Conservation (phyloP, 208 protist species). For the Leishmania tropica region DNA sequence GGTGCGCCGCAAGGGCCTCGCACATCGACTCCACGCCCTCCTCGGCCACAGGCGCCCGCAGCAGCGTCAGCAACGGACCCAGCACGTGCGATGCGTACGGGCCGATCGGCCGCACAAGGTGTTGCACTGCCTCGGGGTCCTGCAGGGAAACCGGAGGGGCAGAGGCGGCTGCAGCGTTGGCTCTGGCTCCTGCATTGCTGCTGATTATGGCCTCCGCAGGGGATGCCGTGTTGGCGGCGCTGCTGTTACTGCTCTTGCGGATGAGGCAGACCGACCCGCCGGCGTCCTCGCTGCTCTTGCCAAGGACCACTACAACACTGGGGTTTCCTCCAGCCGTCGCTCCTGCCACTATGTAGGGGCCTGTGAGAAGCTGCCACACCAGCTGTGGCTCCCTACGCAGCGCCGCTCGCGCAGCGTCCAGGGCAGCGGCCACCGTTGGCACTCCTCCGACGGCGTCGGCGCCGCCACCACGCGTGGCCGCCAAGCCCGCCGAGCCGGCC, state of each 20-base stretch:
- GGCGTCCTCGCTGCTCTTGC: background rate
- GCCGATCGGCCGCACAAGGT: slow-evolving; percentile 38
- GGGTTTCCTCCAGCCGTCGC: background rate
- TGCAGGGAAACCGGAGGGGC: slow-evolving; percentile 11
- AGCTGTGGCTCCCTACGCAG: slow-evolving; percentile 15
- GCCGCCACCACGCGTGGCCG: slow-evolving; percentile 8
- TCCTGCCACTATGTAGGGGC: slow-evolving; percentile 7
- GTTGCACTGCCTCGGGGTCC: slow-evolving; percentile 32
- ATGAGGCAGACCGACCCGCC: background rate
- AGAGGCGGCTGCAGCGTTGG: background rate
- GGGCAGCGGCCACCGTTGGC: slow-evolving; percentile 2
- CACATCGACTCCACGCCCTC: slow-evolving; percentile 12
- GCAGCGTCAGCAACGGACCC: slow-evolving; percentile 17
- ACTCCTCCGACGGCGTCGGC: background rate
- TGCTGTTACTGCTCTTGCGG: background rate
- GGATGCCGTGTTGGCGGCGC: background rate
- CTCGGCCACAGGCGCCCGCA: slow-evolving; percentile 13
- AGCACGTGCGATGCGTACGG: slow-evolving; percentile 24
- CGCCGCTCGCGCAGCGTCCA: slow-evolving; percentile 15
- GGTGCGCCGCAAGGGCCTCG: slow-evolving; percentile 4
- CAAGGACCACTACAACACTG: background rate
- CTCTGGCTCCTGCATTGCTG: background rate
- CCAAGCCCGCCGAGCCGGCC: background rate
- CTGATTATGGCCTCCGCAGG: background rate
- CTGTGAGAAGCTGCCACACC: slow-evolving; percentile 22